Conservation (phyloP, 2,329 filamentous ascomycete species). For the Colletotrichum sidae region DNA sequence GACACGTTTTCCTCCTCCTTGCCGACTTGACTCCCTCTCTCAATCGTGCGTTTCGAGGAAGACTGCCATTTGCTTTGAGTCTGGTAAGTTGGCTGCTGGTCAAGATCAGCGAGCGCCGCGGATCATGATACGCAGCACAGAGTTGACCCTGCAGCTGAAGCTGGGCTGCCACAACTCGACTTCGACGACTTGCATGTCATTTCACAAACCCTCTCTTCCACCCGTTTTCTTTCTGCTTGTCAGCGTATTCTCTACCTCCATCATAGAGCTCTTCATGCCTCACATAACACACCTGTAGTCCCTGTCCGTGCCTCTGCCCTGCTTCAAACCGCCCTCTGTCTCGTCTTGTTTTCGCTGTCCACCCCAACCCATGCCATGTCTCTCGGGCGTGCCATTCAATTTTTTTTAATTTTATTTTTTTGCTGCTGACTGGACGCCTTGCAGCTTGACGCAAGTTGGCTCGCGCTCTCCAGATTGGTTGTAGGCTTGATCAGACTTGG, state of each 20-base stretch:
- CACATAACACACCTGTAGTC: slow-evolving; percentile 9
- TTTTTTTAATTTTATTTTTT: background rate
- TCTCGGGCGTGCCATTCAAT: background rate
- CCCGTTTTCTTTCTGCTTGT: slow-evolving; percentile 1
- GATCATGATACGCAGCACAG: too few relatives aligned
- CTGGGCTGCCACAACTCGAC: too few relatives aligned
- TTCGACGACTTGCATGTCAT: too few relatives aligned
- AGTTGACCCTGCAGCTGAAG: too few relatives aligned
- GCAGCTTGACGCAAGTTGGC: background rate
- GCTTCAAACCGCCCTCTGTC: background rate
- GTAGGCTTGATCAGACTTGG: background rate
- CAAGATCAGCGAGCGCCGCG: too few relatives aligned
- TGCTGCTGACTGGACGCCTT: slow-evolving; percentile 7
- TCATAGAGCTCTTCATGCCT: slow-evolving; percentile 19
- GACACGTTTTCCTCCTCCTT: slow-evolving; percentile 9
- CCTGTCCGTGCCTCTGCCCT: slow-evolving; percentile 7
- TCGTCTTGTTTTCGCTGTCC: background rate
- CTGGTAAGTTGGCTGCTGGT: too few relatives aligned
- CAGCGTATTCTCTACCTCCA: slow-evolving; percentile 21
- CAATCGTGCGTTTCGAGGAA: too few relatives aligned
- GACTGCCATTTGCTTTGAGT: too few relatives aligned
- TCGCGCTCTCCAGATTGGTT: background rate
- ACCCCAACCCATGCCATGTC: slow-evolving; percentile 3
- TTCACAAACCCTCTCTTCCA: background rate
- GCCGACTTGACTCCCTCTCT: background rate